Percentiles rank a stretch among this genome's conserved stretches.
Evolutionary conservation across 2,329 filamentous ascomycete species (phyloP).

Genomic region (Colletotrichum sp.): DNA sequence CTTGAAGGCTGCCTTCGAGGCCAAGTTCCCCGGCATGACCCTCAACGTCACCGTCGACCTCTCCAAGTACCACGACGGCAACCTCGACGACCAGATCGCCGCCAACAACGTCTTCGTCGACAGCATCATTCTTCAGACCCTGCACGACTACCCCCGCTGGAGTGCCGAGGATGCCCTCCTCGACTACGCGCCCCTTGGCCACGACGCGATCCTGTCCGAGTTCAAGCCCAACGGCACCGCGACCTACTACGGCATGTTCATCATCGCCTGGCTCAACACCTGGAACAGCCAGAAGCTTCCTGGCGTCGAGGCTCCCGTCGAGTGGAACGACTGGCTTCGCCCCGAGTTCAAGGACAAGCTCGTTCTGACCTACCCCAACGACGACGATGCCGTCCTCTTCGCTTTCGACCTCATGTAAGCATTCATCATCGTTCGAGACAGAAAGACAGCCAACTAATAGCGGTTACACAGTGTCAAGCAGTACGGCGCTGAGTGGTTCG

Average conservation of each 20-base stretch:
- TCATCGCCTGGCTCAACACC: constrained; percentile 41
- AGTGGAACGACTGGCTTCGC: constrained; percentile 48
- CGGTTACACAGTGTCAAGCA: constrained; percentile 34
- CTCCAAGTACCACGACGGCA: constrained; percentile 58
- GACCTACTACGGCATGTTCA: constrained; percentile 43
- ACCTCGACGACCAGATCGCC: constrained; percentile 50
- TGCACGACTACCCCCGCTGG: constrained; percentile 59
- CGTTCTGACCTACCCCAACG: constrained; percentile 60
- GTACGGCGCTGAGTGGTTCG: constrained; percentile 51
- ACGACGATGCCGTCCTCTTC: constrained; percentile 60
- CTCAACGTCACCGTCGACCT: constrained; percentile 60
- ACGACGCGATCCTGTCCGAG: constrained; percentile 43
- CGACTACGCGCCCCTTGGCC: constrained; percentile 52
- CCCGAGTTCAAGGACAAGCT: constrained; percentile 59
- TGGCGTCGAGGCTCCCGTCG: constrained; percentile 35
- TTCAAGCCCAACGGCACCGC: constrained; percentile 48
- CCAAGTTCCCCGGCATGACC: constrained; percentile 51
- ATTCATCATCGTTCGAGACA: background rate
- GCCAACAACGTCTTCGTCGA: constrained; percentile 45
- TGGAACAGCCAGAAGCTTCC: constrained; percentile 40
- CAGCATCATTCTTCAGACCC: constrained; percentile 51
- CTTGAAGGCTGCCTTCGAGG: constrained; percentile 48
- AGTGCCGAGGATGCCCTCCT: constrained; percentile 49
- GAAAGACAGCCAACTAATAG: background rate
- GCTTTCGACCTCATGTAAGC: constrained; percentile 53